A percentile compares a stretch with the other conserved stretches of the same genome.
These are phyloP conservation scores for Tarenaya hassleriana DNA, from an alignment of 345 rosid genomes.

Conservation along the genomic window DNA sequence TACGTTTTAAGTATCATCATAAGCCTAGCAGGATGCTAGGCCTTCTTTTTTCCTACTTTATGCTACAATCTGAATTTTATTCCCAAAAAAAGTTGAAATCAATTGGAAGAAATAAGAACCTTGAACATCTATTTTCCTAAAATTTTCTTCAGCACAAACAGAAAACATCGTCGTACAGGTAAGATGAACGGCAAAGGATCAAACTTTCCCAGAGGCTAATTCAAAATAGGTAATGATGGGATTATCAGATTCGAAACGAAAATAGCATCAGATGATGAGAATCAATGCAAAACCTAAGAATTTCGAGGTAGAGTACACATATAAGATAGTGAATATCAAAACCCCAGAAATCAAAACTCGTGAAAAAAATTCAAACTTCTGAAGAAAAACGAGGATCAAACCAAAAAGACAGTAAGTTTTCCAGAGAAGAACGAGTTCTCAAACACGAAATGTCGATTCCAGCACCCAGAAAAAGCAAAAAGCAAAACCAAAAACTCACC, in stretches of 20 bases:
- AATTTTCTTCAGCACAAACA: background rate
- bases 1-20: conserved; percentile 41
- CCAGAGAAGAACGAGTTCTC: conserved; percentile 12
- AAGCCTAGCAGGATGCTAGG: conserved; percentile 17
- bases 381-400: conserved; percentile 2
- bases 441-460: background rate
- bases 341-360: conserved; percentile 6
- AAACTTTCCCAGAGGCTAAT: conserved; percentile 2
- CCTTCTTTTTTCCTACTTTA: background rate
- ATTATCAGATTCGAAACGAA: background rate
- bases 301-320: background rate
- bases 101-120: conserved; percentile 1
- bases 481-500: conserved; percentile 10
- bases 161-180: background rate
- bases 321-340: background rate
- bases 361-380: conserved; percentile 16
- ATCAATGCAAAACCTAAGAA: background rate
- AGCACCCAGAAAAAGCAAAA: conserved; percentile 15
- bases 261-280: background rate
- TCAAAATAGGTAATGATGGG: background rate
- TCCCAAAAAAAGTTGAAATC: conserved; percentile 7
- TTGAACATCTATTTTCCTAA: no score
- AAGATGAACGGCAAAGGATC: conserved; percentile 1
- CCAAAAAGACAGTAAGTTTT: conserved; percentile 3
- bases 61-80: background rate